Percentiles rank a stretch among this genome's conserved stretches.
Evolutionary conservation across 2,329 filamentous ascomycete genomes (phyloP).

Genomic region (Fusarium hostae): DNA sequence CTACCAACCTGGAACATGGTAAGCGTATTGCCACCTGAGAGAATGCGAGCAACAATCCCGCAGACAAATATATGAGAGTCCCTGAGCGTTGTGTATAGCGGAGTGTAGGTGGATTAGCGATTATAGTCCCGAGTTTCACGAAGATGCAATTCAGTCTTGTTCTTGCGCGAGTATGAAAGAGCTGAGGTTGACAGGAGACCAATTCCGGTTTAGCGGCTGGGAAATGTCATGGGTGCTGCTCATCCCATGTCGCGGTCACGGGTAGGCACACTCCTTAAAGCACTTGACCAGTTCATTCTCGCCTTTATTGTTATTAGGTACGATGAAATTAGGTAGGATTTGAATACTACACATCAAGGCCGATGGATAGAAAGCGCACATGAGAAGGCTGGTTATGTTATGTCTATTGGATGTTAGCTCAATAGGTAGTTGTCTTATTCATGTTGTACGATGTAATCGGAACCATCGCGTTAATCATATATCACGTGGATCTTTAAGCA

Average conservation of each 20-base stretch:
- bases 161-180: slow-evolving; percentile 13
- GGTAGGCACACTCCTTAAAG: slow-evolving; percentile 6
- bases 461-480: neutral
- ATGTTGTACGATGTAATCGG: neutral
- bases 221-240: slow-evolving; percentile 16
- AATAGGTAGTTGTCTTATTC: neutral
- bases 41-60: neutral
- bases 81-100: neutral
- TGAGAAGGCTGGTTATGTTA: neutral
- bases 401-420: neutral
- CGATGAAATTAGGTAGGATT: too few species aligned
- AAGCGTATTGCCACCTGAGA: neutral
- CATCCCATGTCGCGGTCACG: slow-evolving; percentile 7
- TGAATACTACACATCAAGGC: too few species aligned
- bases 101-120: neutral
- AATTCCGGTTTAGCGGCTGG: slow-evolving; percentile 27
- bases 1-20: slow-evolving; percentile 45
- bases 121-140: neutral
- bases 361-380: too few species aligned
- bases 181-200: slow-evolving; percentile 18
- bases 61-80: too few species aligned
- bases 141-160: neutral
- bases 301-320: neutral
- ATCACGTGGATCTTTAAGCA: neutral
- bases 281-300: neutral